A percentile compares a stretch with the other conserved stretches of the same genome.
These are phyloP conservation scores for Calonectria honghensis DNA, from an alignment of 2,329 filamentous ascomycete species.

Conservation along the genomic window DNA sequence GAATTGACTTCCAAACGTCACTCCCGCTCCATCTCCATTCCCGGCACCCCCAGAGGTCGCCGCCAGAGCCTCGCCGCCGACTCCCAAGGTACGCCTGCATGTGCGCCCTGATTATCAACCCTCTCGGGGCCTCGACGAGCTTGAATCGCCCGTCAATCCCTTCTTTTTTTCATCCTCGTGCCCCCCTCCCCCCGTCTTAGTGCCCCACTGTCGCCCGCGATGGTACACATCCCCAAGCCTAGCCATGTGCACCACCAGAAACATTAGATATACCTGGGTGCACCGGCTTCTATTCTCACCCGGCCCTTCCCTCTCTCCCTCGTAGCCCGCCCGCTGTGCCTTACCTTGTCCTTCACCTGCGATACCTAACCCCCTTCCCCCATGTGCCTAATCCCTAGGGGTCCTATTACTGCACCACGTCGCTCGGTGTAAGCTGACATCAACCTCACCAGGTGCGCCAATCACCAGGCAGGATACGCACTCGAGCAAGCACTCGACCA, in stretches of 20 bases:
- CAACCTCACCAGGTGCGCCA: conserved; percentile 46
- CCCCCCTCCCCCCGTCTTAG: conserved; percentile 6
- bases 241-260: conserved; percentile 33
- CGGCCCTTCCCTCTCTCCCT: background rate
- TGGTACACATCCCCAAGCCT: conserved; percentile 16
- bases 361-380: background rate
- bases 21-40: conserved; percentile 52
- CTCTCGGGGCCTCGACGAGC: conserved; percentile 6
- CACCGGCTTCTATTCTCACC: conserved; percentile 7
- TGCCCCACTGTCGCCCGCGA: conserved; percentile 24
- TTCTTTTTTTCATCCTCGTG: conserved; percentile 19
- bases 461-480: conserved; percentile 50
- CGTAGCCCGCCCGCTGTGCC: background rate
- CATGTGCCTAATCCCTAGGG: conserved; percentile 11
- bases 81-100: conserved; percentile 55
- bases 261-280: conserved; percentile 20
- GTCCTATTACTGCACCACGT: conserved; percentile 14
- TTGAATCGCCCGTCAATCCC: conserved; percentile 22
- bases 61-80: conserved; percentile 56
- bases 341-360: background rate
- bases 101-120: conserved; percentile 26
- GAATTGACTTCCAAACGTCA: conserved; percentile 50
- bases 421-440: conserved; percentile 54
- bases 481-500: conserved; percentile 54
- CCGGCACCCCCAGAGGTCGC: conserved; percentile 48